phyloP scores from a whole-genome alignment of 2,329 filamentous ascomycete genomes.

The Alternaria solani region DNA sequence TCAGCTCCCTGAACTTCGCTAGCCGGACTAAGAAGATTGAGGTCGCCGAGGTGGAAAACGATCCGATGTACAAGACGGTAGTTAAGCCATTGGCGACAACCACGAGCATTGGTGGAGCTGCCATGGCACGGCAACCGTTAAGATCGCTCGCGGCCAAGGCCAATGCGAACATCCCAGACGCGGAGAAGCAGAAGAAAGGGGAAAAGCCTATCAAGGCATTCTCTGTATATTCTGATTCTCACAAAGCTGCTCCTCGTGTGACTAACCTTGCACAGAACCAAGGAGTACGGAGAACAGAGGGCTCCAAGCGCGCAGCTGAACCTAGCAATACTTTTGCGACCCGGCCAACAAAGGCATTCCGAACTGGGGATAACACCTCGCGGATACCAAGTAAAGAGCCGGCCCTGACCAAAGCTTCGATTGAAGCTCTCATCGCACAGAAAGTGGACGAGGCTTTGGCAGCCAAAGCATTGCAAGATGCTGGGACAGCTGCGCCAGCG shows the following conservation, averaged over 20 bases:
- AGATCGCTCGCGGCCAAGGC: constrained; percentile 78
- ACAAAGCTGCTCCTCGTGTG: constrained; percentile 37
- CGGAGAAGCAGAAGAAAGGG: constrained; percentile 60
- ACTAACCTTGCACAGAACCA: constrained; percentile 48
- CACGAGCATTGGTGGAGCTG: constrained; percentile 45
- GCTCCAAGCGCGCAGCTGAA: constrained; percentile 56
- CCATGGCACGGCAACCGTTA: constrained; percentile 74
- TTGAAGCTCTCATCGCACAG: constrained; percentile 90
- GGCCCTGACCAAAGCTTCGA: constrained; percentile 67
- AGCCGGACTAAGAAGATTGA: constrained; percentile 97
- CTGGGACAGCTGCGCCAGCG: constrained; percentile 56
- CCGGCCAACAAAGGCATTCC: constrained; percentile 52
- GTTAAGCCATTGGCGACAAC: constrained; percentile 50
- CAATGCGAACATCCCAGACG: constrained; percentile 71
- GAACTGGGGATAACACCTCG: constrained; percentile 47
- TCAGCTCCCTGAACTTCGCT: constrained; percentile 93
- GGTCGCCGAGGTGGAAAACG: constrained; percentile 93
- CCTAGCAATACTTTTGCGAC: constrained; percentile 46
- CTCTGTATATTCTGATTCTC: constrained; percentile 79
- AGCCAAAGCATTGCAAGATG: constrained; percentile 70
- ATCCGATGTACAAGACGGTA: constrained; percentile 73
- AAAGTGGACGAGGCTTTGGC: constrained; percentile 91
- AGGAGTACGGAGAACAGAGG: constrained; percentile 48
- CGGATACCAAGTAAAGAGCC: constrained; percentile 39
- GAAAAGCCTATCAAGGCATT: constrained; percentile 84